Base-by-base conservation (phyloP, 306 rosid genomes). In the Lathyrus aphaca region DNA sequence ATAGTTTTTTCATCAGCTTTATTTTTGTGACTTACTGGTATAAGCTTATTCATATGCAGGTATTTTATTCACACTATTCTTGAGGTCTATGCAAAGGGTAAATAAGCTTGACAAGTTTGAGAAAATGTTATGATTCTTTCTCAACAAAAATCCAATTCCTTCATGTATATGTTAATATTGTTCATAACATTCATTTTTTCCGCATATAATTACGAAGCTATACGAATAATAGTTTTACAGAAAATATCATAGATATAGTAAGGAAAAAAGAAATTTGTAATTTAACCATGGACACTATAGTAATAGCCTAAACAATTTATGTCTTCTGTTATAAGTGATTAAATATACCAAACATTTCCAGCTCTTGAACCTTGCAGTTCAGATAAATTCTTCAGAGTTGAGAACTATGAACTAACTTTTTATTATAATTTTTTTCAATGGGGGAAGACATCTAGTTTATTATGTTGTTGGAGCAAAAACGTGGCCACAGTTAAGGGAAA, bases 1-100 rank as follows among this genome's bases (percentile, higher is more conserved):
- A 78, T 49, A 17, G 6, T 53, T 73, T 15, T 43, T 42, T 45
- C 37, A 74, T 17, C 8, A 42, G 1, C 66, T 74, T 10, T 27
- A 44, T 40, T 32, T 35, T 25, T 74, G 49, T 45, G 43, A 15
- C 66, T 72, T 63, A 68, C 13, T 59, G 35, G 17, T 57, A 39
- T 71, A 10, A 30, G 3, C 68, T 63, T 48, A 38, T 68, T 16
- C 48, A 54, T 40, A 50, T 84, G 87, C 91, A 89, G 96, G 97
- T 75, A 71, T 86, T 48, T 85, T 89, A 27, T 35, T 83, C 75
- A 71, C 84, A 8, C 72, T 92, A 71, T 40, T 87, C 70, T 70
- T 85, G 18, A 82, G 92, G 79, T 86, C 86, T 13, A 87, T 92
- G 91, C 95, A 82, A 71, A 77, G 92, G 81, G 91, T 84, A 70